phyloP scores from a whole-genome alignment of 768 basidiomycete genomes.

The Lactifluus echinatus region DNA sequence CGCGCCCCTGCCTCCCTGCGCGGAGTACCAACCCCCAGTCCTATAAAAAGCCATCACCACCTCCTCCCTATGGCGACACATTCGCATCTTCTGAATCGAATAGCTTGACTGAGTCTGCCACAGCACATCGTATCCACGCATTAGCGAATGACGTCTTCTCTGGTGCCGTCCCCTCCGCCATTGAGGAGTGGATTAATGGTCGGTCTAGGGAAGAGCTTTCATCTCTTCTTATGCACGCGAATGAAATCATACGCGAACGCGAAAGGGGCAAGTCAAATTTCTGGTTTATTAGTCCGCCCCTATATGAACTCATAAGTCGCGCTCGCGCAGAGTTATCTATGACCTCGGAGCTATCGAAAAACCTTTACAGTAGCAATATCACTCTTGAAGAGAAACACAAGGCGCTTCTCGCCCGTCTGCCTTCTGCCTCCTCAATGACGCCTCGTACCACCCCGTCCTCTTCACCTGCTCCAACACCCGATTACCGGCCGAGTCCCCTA shows the following conservation, averaged over 20 bases:
- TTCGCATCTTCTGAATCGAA: background rate
- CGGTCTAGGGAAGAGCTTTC: slow-evolving; percentile 68
- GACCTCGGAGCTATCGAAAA: slow-evolving; percentile 62
- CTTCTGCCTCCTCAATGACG: slow-evolving; percentile 22
- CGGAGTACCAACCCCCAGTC: background rate
- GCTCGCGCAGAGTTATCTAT: slow-evolving; percentile 47
- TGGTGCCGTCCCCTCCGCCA: slow-evolving; percentile 12
- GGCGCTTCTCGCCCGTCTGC: slow-evolving; percentile 57
- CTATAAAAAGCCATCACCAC: slow-evolving; percentile 5
- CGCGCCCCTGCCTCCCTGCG: background rate
- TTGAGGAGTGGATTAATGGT: slow-evolving; percentile 48
- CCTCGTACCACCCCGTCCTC: slow-evolving; percentile 21
- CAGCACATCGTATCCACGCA: slow-evolving; percentile 27
- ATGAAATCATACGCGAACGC: slow-evolving; percentile 64
- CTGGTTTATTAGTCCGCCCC: background rate
- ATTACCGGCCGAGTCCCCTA: slow-evolving; percentile 13
- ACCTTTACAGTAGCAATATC: slow-evolving; percentile 58
- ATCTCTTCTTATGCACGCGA: slow-evolving; percentile 61
- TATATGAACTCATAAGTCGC: background rate
- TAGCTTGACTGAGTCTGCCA: slow-evolving; percentile 22
- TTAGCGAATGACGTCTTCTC: slow-evolving; percentile 20
- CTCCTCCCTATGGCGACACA: slow-evolving; percentile 7
- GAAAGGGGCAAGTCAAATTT: slow-evolving; percentile 60
- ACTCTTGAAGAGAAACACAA: slow-evolving; percentile 65
- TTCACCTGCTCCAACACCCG: slow-evolving; percentile 22